Percentiles rank a stretch among this genome's conserved stretches.
These are phyloP conservation scores for Oenanthe sinensis DNA, from an alignment of 129 eudicot species.

Conservation along the genomic window DNA sequence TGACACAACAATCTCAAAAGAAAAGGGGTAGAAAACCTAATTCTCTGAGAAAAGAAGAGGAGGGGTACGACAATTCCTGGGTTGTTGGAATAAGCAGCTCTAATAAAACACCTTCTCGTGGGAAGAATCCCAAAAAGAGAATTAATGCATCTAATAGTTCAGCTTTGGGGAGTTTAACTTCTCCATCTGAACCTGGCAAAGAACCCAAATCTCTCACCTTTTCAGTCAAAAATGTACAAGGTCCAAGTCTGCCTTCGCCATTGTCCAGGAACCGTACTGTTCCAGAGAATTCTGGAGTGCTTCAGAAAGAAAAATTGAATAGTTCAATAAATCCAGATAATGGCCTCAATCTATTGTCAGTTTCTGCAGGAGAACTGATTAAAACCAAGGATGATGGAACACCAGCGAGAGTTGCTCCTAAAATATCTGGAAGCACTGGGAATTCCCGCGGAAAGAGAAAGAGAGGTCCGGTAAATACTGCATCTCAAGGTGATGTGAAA, in stretches of 20 bases:
- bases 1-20: constrained; percentile 7
- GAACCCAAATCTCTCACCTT: constrained; percentile 10
- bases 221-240: neutral
- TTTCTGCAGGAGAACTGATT: constrained; percentile 12
- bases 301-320: constrained; percentile 1
- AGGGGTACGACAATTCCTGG: constrained; percentile 22
- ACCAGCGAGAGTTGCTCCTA: neutral
- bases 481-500: constrained; percentile 4
- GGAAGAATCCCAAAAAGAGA: constrained; percentile 18
- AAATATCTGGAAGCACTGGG: neutral
- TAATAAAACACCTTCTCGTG: constrained; percentile 18
- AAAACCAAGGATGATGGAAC: constrained; percentile 6
- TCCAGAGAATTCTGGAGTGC: constrained; percentile 2
- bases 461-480: constrained; percentile 4
- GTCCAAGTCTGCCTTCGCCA: neutral
- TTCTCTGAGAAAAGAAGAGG: constrained; percentile 23
- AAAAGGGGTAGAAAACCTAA: constrained; percentile 24
- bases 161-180: constrained; percentile 1
- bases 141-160: constrained; percentile 6
- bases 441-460: constrained; percentile 2
- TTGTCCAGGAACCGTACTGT: neutral
- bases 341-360: constrained; percentile 14
- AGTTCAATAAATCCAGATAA: neutral
- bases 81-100: constrained; percentile 6
- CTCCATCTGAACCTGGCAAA: constrained; percentile 2